phyloP scores from a whole-genome alignment of 306 rosid genomes.

The Cucurbita argyrosperma region DNA sequence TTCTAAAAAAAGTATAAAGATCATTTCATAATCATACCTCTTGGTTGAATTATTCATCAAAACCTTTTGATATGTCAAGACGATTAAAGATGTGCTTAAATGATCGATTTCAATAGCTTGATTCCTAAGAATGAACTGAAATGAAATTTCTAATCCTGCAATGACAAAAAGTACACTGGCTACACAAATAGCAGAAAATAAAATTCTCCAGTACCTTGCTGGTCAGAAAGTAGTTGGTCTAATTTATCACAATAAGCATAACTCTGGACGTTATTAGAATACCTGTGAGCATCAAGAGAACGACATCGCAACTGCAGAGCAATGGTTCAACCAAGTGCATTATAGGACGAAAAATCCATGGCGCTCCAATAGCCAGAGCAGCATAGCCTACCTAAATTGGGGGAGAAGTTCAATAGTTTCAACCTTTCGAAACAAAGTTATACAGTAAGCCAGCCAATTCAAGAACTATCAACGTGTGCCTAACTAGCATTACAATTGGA shows the following conservation, averaged over 20 bases:
- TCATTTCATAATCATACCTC: not conserved
- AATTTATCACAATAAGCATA: not conserved
- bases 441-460: not conserved
- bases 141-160: not conserved
- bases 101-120: not conserved
- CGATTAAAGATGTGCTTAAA: not conserved
- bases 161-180: not conserved
- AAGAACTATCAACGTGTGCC: not conserved
- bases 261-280: not conserved
- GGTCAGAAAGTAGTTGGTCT: not conserved
- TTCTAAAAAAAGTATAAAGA: not conserved
- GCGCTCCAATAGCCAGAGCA: conserved; percentile 50
- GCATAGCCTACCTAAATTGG: conserved; percentile 61
- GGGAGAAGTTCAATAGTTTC: conserved; percentile 13
- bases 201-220: not conserved
- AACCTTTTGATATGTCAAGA: not conserved
- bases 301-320: conserved; percentile 79
- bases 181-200: not conserved
- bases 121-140: not conserved
- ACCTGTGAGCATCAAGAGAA: conserved; percentile 78
- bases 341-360: conserved; percentile 56
- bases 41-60: not conserved
- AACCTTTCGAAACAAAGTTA: not conserved
- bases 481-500: not conserved
- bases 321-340: conserved; percentile 29